Percentiles rank a stretch among this genome's conserved stretches.
Evolutionary conservation across 805 yeast genomes (phyloP).

Genomic region (Teunomyces stri): DNA sequence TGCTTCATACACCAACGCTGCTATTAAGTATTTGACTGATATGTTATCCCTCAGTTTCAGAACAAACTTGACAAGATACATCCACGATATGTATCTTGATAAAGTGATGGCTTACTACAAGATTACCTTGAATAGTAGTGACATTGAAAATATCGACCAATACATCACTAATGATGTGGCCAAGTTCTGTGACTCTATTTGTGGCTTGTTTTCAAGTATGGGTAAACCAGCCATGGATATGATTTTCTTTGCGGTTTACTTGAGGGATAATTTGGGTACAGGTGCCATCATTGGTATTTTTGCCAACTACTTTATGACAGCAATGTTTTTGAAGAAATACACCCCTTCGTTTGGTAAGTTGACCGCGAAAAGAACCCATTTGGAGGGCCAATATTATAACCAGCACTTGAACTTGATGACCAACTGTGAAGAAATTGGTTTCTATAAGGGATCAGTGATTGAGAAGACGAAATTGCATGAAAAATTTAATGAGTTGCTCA

Average conservation of each 20-base stretch:
- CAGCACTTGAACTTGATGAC: conserved; percentile 81
- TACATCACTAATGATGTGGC: conserved; percentile 83
- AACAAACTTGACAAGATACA: conserved; percentile 76
- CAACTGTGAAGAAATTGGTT: conserved; percentile 91
- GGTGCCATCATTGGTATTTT: conserved; percentile 83
- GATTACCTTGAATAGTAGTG: conserved; percentile 56
- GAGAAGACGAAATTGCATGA: conserved; percentile 66
- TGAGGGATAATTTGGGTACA: conserved; percentile 82
- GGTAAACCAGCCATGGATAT: conserved; percentile 91
- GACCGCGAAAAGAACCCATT: conserved; percentile 66
- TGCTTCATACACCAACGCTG: conserved; percentile 88
- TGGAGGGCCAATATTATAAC: conserved; percentile 88
- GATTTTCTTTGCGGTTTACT: conserved; percentile 77
- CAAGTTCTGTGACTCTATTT: conserved; percentile 75
- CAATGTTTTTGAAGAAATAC: conserved; percentile 62
- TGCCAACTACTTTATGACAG: conserved; percentile 76
- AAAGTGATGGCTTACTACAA: conserved; percentile 80
- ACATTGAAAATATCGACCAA: conserved; percentile 72
- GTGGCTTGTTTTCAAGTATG: conserved; percentile 80
- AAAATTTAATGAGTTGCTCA: conserved; percentile 54
- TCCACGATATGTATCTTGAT: conserved; percentile 87
- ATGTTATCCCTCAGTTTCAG: conserved; percentile 80
- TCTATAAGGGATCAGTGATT: conserved; percentile 81
- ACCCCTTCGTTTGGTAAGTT: conserved; percentile 86
- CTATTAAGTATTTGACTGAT: conserved; percentile 76